A percentile compares a stretch with the other conserved stretches of the same genome.
These are phyloP conservation scores for Daldinia childiae DNA, from an alignment of 495 filamentous ascomycete genomes.

Conservation along the genomic window DNA sequence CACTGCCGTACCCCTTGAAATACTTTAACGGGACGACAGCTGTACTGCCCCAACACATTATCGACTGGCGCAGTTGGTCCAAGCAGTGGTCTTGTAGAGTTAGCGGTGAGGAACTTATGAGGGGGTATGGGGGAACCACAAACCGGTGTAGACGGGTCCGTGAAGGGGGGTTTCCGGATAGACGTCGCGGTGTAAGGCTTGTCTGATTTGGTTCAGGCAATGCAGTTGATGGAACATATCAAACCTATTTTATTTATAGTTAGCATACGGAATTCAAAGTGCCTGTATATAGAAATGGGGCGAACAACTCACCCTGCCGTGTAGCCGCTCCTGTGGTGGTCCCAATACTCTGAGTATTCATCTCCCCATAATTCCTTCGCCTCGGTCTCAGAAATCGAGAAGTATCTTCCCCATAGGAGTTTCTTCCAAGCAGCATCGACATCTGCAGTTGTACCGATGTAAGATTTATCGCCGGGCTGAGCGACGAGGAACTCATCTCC, in stretches of 20 bases:
- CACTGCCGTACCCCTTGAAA: neutral
- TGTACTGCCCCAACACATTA: conserved; percentile 10
- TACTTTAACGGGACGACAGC: conserved; percentile 1
- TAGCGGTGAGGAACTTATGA: neutral
- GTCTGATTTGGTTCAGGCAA: conserved; percentile 9
- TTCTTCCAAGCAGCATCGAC: conserved; percentile 9
- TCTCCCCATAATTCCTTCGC: conserved; percentile 9
- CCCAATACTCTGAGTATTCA: conserved; percentile 1
- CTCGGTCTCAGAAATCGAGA: conserved; percentile 2
- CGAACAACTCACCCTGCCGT: conserved; percentile 5
- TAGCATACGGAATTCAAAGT: neutral
- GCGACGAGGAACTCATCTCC: conserved; percentile 3
- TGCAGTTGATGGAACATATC: conserved; percentile 10
- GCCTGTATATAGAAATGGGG: neutral
- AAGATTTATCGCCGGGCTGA: conserved; percentile 3
- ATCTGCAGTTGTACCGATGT: conserved; percentile 3
- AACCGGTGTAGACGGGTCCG: conserved; percentile 2
- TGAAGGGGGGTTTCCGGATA: conserved; percentile 5
- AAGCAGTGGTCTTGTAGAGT: conserved; percentile 1
- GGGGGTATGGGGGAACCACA: neutral
- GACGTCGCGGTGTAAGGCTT: conserved; percentile 8
- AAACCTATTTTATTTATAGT: neutral
- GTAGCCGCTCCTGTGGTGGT: conserved; percentile 5
- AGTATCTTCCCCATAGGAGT: conserved; percentile 1
- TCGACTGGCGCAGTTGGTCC: conserved; percentile 7